Evolutionary conservation across 2,329 filamentous ascomycete genomes (phyloP), one percentile per base, ranked within the genome.

Genomic region (Monosporascus cannonballus): DNA sequence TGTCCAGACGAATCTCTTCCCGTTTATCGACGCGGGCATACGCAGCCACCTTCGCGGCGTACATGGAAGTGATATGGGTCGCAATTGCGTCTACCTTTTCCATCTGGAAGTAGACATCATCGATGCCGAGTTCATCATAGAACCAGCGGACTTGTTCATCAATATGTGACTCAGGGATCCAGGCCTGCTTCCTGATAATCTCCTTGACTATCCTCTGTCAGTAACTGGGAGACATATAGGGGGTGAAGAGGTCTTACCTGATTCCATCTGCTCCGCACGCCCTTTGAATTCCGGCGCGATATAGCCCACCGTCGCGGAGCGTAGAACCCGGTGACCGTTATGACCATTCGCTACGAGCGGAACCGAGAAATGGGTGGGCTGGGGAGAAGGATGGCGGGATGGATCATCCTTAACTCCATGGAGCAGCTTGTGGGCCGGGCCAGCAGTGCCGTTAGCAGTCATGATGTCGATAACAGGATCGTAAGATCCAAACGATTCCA

Each of bases 71-170:
- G 67, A 99, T 92, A 69, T 96, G 91, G 70, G 87, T 95, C 61
- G 91, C 88, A 67, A 99, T 95, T 54, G 90, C 90, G 52, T 89
- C 85, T 18, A 88, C 87, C 4, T 81, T 83, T 76, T 96, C 92
- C 60, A 93, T 91, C 68, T 92, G 85, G 76, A 97, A 97, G 78
- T 96, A 97, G 73, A 96, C 93, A 78, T 96, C 94, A 67, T 99
- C 94, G 64, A 99, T 99, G 62, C 94, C 94, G 24, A 99, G 84
- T 71, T 95, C 88, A 69, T 94, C 89, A 77, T 99, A 99, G 78
- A 99, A 99, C 93, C 94, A 99, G 55, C 84, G 80, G 49, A 92
- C 89, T 73, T 99, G 92, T 25, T 85, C 80, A 57, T 95, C 88
- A 57, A 96, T 81, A 60, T 96, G 88, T 50, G 87, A 79, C 53